Conservation (phyloP, 2,329 filamentous ascomycete species). For the Penicillium palitans region DNA sequence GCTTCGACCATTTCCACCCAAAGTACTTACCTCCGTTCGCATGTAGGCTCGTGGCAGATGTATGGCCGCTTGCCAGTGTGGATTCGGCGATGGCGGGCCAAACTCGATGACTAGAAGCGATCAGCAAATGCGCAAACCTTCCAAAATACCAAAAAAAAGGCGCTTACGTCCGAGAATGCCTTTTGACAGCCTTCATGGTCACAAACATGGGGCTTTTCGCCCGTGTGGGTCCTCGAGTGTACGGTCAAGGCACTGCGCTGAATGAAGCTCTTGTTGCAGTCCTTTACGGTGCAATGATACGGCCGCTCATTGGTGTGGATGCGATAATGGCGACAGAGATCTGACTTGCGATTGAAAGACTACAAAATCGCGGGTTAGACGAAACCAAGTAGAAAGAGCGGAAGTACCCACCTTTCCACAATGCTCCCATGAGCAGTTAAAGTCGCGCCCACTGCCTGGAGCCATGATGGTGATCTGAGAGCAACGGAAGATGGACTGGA, state of each 20-base stretch:
- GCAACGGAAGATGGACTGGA: not conserved
- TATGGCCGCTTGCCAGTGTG: slow-evolving; percentile 45
- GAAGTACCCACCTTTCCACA: slow-evolving; percentile 44
- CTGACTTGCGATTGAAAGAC: slow-evolving; percentile 53
- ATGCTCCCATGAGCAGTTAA: slow-evolving; percentile 46
- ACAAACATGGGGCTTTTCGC: slow-evolving; percentile 48
- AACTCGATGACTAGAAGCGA: slow-evolving; percentile 38
- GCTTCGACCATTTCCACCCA: not conserved
- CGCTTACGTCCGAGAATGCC: slow-evolving; percentile 46
- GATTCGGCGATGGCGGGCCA: slow-evolving; percentile 43
- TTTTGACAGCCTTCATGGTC: slow-evolving; percentile 46
- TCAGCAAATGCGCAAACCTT: slow-evolving; percentile 6
- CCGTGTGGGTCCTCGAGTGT: slow-evolving; percentile 47
- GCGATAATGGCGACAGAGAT: slow-evolving; percentile 49
- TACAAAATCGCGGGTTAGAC: slow-evolving; percentile 21
- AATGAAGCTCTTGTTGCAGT: slow-evolving; percentile 51
- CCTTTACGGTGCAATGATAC: slow-evolving; percentile 47
- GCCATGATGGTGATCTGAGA: slow-evolving; percentile 32
- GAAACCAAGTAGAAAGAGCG: not conserved
- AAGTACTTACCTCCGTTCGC: slow-evolving; percentile 38
- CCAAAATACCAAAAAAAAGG: not conserved
- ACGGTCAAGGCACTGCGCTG: slow-evolving; percentile 51
- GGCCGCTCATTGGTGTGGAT: slow-evolving; percentile 52
- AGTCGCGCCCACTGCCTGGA: slow-evolving; percentile 44
- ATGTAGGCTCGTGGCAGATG: slow-evolving; percentile 43